Evolutionary conservation across 805 yeast species (phyloP).

Genomic region (Myxozyma nipponensis): DNA sequence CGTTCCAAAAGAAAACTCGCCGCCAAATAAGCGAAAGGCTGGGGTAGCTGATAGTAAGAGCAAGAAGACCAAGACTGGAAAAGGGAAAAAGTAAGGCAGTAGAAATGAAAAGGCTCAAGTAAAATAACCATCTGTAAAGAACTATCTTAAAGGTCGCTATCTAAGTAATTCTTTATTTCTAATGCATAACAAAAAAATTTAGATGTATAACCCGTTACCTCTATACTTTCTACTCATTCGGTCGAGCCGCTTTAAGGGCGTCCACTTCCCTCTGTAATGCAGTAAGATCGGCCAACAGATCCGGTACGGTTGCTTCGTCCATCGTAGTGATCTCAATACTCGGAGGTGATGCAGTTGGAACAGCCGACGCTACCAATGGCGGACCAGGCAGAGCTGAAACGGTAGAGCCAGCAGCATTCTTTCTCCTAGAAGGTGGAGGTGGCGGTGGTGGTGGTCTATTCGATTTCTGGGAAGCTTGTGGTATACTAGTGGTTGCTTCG

Average conservation of each 20-base stretch:
- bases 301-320: constrained; percentile 13
- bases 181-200: too few species aligned
- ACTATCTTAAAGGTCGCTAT: too few species aligned
- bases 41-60: constrained; percentile 28
- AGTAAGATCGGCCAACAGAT: constrained; percentile 26
- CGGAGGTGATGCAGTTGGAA: not conserved
- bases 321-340: not conserved
- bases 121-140: too few species aligned
- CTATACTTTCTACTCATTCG: not conserved
- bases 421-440: not conserved
- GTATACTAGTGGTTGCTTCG: constrained; percentile 2
- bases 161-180: too few species aligned
- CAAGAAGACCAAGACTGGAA: constrained; percentile 24
- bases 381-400: not conserved
- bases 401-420: too few species aligned
- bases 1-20: constrained; percentile 41
- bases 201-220: too few species aligned
- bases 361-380: not conserved
- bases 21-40: constrained; percentile 38
- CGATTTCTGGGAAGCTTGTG: not conserved
- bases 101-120: too few species aligned
- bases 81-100: constrained; percentile 2
- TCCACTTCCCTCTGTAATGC: constrained; percentile 26
- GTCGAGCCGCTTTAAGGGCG: constrained; percentile 18
- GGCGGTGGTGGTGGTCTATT: constrained; percentile 2